Evolutionary conservation across 2,329 filamentous ascomycete species (phyloP).

Genomic region (Catunica adiposa): DNA sequence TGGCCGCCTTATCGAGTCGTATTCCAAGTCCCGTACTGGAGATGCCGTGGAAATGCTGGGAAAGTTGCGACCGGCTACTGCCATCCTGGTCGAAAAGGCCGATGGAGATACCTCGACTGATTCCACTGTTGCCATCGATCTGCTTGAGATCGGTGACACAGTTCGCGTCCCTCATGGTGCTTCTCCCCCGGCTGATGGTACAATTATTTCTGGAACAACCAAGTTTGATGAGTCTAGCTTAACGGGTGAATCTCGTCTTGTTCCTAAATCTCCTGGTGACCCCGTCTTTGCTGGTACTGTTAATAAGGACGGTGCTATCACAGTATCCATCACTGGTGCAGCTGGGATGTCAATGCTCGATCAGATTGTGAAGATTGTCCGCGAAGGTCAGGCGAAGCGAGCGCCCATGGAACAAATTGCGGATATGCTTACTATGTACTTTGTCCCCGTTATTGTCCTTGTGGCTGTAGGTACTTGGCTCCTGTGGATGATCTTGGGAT

Average conservation of each 20-base stretch:
- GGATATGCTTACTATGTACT: slow-evolving; percentile 57
- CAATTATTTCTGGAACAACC: slow-evolving; percentile 43
- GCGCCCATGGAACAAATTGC: slow-evolving; percentile 63
- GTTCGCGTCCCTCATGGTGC: slow-evolving; percentile 63
- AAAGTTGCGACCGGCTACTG: slow-evolving; percentile 61
- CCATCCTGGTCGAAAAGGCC: slow-evolving; percentile 40
- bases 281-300: slow-evolving; percentile 56
- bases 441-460: slow-evolving; percentile 56
- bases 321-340: slow-evolving; percentile 45
- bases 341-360: slow-evolving; percentile 62
- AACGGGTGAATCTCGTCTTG: slow-evolving; percentile 57
- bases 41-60: slow-evolving; percentile 69
- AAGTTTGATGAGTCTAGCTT: slow-evolving; percentile 81
- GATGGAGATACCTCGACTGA: slow-evolving; percentile 23
- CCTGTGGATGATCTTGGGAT: slow-evolving; percentile 51
- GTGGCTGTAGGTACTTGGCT: slow-evolving; percentile 56
- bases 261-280: slow-evolving; percentile 47
- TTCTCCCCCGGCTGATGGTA: slow-evolving; percentile 73
- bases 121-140: slow-evolving; percentile 38
- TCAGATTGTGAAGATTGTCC: slow-evolving; percentile 59
- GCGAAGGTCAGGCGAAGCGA: slow-evolving; percentile 59
- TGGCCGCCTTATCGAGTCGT: slow-evolving; percentile 64
- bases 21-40: slow-evolving; percentile 80
- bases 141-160: slow-evolving; percentile 57
- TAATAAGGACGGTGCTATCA: slow-evolving; percentile 49